Base-by-base conservation (phyloP, 352 stramenopile species). In the Pythium periplocum region DNA sequence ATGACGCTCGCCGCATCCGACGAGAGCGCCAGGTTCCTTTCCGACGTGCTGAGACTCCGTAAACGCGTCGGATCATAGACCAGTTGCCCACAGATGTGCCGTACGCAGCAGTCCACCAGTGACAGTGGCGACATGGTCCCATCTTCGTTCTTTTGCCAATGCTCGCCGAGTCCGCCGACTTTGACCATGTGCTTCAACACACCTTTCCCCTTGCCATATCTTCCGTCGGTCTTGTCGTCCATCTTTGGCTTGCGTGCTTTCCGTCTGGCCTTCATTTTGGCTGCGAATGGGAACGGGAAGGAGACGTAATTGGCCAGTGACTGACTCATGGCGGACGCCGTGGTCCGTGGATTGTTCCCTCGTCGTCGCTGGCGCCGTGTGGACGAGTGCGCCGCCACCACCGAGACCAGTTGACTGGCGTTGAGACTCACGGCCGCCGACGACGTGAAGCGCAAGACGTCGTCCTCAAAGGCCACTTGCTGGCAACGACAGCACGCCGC, bases 221-320 rank as follows among this genome's bases (percentile, higher is more conserved):
- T 30, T 45, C 36, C 55, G 31, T 34, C 36, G 30, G n/a, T 61
- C 41, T 38, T 45, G 34, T 46, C 31, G 17, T 38, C 26, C n/a
- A 6, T 53, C 34, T 12, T 58, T 48, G 51, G 17, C 36, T 61
- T 37, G 30, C 30, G n/a, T 34, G 12, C 39, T 34, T 10, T 11
- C 47, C 49, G 56, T 34, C 47, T 67, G 45, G 47, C 39, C 31
- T 12, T 48, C 45, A 26, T 51, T 44, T 83, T 83, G 34, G 65
- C 76, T 0, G 72, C 68, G 32, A 89, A 91, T 12, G 81, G 81
- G 60, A 91, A 91, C 44, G 81, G 75, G 57, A 91, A 91, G 10
- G 78, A 78, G 12, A 88, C 69, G 61, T 91, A 91, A 62, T 76
- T 91, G 32, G 69, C 71, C 4, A 91, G 69, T 11, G 78, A 79